Evolutionary conservation across 2,329 filamentous ascomycete genomes (phyloP).

Genomic region (Microdochium bolleyi): DNA sequence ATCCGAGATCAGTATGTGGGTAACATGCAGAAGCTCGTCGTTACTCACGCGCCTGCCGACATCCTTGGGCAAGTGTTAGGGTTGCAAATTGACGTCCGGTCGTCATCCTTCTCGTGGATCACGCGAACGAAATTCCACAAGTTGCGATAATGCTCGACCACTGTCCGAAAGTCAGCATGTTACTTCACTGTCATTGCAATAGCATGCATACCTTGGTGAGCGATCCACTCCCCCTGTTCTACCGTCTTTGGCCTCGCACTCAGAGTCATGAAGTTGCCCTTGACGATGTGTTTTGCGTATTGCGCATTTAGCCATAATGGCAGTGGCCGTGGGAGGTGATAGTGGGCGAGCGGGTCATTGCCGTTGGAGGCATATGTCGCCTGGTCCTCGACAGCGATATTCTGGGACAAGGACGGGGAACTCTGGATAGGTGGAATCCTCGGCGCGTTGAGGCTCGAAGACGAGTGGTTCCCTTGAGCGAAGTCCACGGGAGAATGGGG

Average conservation of each 20-base stretch:
- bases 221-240: constrained; percentile 91
- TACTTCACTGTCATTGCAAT: neutral
- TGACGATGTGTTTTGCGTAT: constrained; percentile 81
- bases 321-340: constrained; percentile 57
- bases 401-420: constrained; percentile 56
- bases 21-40: neutral
- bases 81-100: constrained; percentile 76
- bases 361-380: constrained; percentile 34
- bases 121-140: constrained; percentile 85
- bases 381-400: constrained; percentile 60
- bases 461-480: constrained; percentile 41
- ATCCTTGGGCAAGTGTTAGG: constrained; percentile 77
- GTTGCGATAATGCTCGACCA: constrained; percentile 87
- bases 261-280: constrained; percentile 94
- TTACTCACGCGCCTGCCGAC: constrained; percentile 82
- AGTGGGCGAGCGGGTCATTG: constrained; percentile 49
- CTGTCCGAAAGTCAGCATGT: constrained; percentile 34
- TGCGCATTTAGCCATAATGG: constrained; percentile 70
- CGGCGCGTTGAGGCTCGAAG: constrained; percentile 39
- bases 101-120: constrained; percentile 77
- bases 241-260: constrained; percentile 90
- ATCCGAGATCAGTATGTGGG: constrained; percentile 6
- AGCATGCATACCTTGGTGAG: constrained; percentile 73
- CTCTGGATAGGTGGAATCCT: constrained; percentile 54
- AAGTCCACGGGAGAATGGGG: constrained; percentile 36